phyloP scores from a whole-genome alignment of 768 basidiomycete genomes.

The Cantharellus cinnabarinus region DNA sequence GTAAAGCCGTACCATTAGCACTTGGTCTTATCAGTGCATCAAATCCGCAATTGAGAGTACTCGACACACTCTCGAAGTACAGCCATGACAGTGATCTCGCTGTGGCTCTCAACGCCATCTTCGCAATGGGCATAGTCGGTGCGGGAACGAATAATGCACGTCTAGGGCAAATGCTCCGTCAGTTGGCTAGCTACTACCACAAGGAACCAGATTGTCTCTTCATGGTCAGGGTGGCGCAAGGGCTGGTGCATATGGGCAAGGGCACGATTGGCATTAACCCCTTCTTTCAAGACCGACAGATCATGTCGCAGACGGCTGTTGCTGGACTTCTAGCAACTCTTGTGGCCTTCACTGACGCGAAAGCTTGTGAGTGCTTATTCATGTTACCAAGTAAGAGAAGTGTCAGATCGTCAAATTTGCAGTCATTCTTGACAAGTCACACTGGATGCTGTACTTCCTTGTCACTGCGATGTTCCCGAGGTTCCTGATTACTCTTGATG shows the following conservation, averaged over 20 bases:
- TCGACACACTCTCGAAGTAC: constrained; percentile 96
- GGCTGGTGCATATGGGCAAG: constrained; percentile 98
- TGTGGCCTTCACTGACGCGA: constrained; percentile 84
- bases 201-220: constrained; percentile 95
- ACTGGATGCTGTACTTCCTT: constrained; percentile 98
- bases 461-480: constrained; percentile 94
- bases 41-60: constrained; percentile 82
- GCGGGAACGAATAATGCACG: constrained; percentile 98
- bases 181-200: constrained; percentile 92
- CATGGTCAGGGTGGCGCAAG: constrained; percentile 88
- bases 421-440: constrained; percentile 89
- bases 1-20: constrained; percentile 83
- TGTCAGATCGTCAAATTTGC: constrained; percentile 3
- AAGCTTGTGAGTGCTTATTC: constrained; percentile 49
- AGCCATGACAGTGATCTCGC: constrained; percentile 96
- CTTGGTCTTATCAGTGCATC: constrained; percentile 89
- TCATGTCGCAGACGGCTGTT: constrained; percentile 75
- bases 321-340: constrained; percentile 77
- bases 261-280: constrained; percentile 94
- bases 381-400: neutral
- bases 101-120: constrained; percentile 91
- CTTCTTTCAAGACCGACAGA: constrained; percentile 80
- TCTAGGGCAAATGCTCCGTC: constrained; percentile 90
- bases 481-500: constrained; percentile 92
- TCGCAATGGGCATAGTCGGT: constrained; percentile 96